Evolutionary conservation across 495 filamentous ascomycete genomes (phyloP), one percentile per base, ranked within the genome.

Genomic region (Xylaria telfairii): DNA sequence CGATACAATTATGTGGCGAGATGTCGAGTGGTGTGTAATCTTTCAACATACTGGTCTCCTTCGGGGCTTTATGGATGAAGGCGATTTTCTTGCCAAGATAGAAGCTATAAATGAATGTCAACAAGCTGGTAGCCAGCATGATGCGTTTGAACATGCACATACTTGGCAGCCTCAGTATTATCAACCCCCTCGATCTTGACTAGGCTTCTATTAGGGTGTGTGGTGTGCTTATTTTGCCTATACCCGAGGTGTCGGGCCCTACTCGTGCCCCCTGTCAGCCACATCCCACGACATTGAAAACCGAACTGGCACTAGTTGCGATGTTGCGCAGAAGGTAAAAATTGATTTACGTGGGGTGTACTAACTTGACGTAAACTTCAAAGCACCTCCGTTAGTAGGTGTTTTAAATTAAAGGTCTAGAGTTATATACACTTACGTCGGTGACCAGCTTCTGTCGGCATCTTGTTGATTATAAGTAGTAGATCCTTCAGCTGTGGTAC

Each of bases 111-210:
- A 42, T 53, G 42, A 53, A 42, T 79, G 76, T 75, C 72, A 69
- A 57, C 46, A 41, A 57, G 60, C 57, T 30, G 21, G 13, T n/a
- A 68, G 21, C 65, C 26, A 32, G 12, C 32, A 21, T 47, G 65
- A 47, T 8, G 37, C 7, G 26, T 42, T 24, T 60, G 15, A 42
- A 68, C 28, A 49, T 69, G 59, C 8, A 90, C 87, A 73, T 88
- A 93, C 90, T 86, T 90, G 80, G 95, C 95, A 79, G 90, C 92
- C 75, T 90, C 84, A 71, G 90, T 85, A 86, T 90, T 88, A 74
- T 94, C 93, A 74, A 97, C 95, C 82, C 94, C 94, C 85, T 97
- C 92, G 79, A 98, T 95, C 86, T 97, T 92, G 85, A 98, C 89
- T 81, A 98, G 86, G 79, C 86, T 88, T 53, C 92, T 94, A 84